Percentiles rank a stretch among this genome's conserved stretches.
These are phyloP conservation scores for Pleurostoma richardsiae DNA, from an alignment of 2,329 filamentous ascomycete genomes.

Conservation along the genomic window DNA sequence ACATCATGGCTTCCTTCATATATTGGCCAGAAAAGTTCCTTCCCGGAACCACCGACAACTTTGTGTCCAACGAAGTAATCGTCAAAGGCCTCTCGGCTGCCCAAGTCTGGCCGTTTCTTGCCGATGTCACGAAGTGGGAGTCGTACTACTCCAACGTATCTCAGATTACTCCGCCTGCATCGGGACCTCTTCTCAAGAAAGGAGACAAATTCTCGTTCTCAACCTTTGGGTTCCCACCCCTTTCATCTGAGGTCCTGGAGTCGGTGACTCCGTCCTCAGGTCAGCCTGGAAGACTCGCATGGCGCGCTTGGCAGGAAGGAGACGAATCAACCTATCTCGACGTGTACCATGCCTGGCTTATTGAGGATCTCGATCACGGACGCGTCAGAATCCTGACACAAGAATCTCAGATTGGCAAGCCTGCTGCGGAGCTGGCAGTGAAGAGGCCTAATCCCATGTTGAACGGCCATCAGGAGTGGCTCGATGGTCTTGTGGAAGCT, in stretches of 20 bases:
- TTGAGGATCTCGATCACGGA: conserved; percentile 19
- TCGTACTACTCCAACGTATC: conserved; percentile 17
- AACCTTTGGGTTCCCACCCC: conserved; percentile 20
- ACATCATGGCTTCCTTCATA: conserved; percentile 10
- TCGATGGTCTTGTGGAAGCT: conserved; percentile 15
- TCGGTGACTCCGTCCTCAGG: conserved; percentile 11
- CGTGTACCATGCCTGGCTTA: conserved; percentile 21
- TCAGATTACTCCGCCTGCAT: conserved; percentile 16
- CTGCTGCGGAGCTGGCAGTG: conserved; percentile 11
- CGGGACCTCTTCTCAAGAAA: conserved; percentile 15
- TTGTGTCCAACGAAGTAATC: conserved; percentile 21
- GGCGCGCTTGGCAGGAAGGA: conserved; percentile 14
- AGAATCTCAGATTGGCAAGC: conserved; percentile 21
- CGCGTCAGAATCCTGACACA: conserved; percentile 20
- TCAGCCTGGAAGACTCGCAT: conserved; percentile 15
- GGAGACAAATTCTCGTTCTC: conserved; percentile 19
- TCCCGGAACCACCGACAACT: conserved; percentile 21
- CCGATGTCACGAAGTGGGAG: conserved; percentile 19
- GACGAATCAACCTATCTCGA: conserved; percentile 11
- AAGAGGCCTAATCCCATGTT: conserved; percentile 19
- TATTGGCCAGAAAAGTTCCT: conserved; percentile 18
- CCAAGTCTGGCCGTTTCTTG: conserved; percentile 18
- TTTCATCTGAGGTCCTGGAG: conserved; percentile 16
- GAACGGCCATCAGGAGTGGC: conserved; percentile 21
- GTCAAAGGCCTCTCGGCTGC: conserved; percentile 16